Conservation (phyloP, 2,329 filamentous ascomycete genomes). For the Fonsecaea pugnacius region DNA sequence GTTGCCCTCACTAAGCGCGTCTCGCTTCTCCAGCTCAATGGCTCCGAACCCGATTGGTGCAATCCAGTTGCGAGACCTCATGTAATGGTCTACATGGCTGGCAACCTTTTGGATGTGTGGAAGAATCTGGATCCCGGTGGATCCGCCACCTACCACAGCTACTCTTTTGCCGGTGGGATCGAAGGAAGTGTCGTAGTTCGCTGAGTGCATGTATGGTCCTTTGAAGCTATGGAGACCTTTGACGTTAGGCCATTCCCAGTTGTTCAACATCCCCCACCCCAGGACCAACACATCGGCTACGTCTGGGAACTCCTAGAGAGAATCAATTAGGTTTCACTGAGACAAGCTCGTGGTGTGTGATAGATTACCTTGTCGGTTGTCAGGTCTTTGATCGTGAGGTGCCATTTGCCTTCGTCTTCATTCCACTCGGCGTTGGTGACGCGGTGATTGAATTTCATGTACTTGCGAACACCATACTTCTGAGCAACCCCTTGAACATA, state of each 20-base stretch:
- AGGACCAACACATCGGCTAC: too few species aligned
- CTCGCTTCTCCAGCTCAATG: not conserved
- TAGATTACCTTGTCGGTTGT: not conserved
- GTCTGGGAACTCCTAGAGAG: too few species aligned
- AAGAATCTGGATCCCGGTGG: constrained; percentile 59
- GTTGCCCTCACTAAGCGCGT: too few species aligned
- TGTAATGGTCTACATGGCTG: constrained; percentile 28
- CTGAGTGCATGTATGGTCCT: constrained; percentile 39
- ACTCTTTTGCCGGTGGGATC: constrained; percentile 59
- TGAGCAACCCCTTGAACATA: constrained; percentile 20
- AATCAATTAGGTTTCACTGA: too few species aligned
- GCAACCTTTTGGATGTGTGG: constrained; percentile 47
- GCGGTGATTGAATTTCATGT: not conserved
- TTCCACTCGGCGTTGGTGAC: not conserved
- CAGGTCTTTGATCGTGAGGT: not conserved
- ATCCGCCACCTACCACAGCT: constrained; percentile 61
- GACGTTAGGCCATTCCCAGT: constrained; percentile 54
- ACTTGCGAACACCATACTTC: constrained; percentile 46
- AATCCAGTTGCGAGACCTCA: too few species aligned
- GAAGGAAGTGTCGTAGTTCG: constrained; percentile 54
- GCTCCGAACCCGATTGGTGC: constrained; percentile 31
- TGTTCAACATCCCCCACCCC: too few species aligned
- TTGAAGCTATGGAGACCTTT: constrained; percentile 38
- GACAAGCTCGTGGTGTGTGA: too few species aligned
- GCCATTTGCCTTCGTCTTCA: not conserved